Base-by-base conservation (phyloP, 2,329 filamentous ascomycete species). In the Alternaria consortialis region DNA sequence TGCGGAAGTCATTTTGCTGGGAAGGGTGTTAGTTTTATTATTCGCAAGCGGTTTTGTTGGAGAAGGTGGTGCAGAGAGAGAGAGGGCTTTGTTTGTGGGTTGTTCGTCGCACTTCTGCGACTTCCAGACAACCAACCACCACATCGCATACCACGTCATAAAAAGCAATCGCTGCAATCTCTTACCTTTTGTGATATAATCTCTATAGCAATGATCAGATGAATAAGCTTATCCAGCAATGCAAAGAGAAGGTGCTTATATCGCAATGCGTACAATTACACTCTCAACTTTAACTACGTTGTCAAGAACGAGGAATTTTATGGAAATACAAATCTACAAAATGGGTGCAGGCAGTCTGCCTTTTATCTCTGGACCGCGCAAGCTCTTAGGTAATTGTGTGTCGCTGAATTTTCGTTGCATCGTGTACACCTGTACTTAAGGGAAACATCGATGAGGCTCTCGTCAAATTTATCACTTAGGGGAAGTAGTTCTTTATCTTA, bases 1-100 rank as follows among this genome's bases (percentile, higher is more conserved):
- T 32, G 87, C 86, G 56, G 81, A 80, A 34, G 84, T 86, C 84
- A 86, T 87, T 58, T 51, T 61, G 47, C 58, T 67, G 25, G 7
- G 13, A 40, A 17, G 13, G 5, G 4, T 32, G 39, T 64, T 48
- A 64, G 53, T 48, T 4, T 44, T 39, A 34, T 15, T 8, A 34
- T 39, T 39, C 9, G n/a, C 9, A 20, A 20, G 7, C 15, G 15
- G 36, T 7, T 37, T 13, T 29, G 52, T 48, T 15, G 13, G 32
- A 40, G 11, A 37, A 4, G 17, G 11, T 25, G 31, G 42, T 15
- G 15, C 3, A 23, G 31, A 40, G 34, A 17, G 29, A 27, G 12
- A 46, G 12, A 54, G 12, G 34, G 13, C 27, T 15, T 52, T 56
- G 27, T 56, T 53, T 47, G 48, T 48, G 56, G 27, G 40, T 42